Base-by-base conservation (phyloP, 2,329 filamentous ascomycete genomes). In the Neoscytalidium dimidiatum region DNA sequence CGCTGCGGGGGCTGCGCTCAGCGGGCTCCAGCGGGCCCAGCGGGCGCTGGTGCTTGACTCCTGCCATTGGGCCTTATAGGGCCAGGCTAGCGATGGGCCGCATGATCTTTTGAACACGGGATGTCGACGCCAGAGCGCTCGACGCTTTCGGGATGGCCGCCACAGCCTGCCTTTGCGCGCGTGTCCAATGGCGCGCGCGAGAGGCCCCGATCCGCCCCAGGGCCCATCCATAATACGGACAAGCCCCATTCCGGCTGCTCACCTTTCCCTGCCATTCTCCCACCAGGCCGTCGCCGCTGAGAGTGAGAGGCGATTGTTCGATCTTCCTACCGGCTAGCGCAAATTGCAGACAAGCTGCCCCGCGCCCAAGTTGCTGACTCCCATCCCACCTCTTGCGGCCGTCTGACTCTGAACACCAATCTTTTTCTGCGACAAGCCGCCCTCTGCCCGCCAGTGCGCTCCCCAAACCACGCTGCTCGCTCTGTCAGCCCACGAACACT, bases 51-150 rank as follows among this genome's bases (percentile, higher is more conserved):
- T 51, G 60, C 48, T 62, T 52, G 46, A 62, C 46, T 43, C 44
- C 23, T 52, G 46, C 35, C 61, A 64, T 56, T 67, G 61, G 66
- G 61, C 65, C 66, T 60, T 66, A 66, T 64, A 67, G 49, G 66
- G 66, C 64, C 64, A 62, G 66, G 66, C 68, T 69, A 68, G 69
- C 31, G 67, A 69, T 67, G 64, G 70, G 67, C 70, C 73, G 76
- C 78, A 80, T 79, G 71, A 74, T 70, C 62, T 72, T 70, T 67
- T 71, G 70, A 73, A 74, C 75, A 79, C 77, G 75, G 75, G 77
- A 78, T 57, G 56, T 60, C 56, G 56, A 60, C n/a, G 56, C 38
- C 48, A 57, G 63, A 66, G 66, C 49, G 51, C 62, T 66, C 67
- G 64, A 65, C 58, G 38, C 61, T 33, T 61, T 62, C 33, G 49